Conservation (phyloP, 371 early-diverging fungal species). For the Batrachochytrium dendrobatidis region DNA sequence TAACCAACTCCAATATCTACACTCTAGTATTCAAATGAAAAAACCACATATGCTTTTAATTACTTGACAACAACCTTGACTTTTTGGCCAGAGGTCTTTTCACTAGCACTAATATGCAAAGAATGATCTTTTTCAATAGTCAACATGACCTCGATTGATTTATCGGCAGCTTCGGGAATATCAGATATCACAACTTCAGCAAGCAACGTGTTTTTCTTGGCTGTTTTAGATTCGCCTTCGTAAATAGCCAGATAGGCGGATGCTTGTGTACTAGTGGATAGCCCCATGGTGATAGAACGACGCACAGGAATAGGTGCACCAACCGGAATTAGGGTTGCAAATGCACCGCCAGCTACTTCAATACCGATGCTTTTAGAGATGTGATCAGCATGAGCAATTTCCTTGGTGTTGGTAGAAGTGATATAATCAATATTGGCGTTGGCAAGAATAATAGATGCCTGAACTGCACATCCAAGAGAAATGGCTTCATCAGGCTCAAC, state of each 20-base stretch:
- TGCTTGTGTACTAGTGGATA: slow-evolving; percentile 57
- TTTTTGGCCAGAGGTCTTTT: slow-evolving; percentile 1
- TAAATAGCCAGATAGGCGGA: slow-evolving; percentile 74
- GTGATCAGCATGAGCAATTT: slow-evolving; percentile 57
- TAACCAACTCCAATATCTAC: too few relatives aligned
- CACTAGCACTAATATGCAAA: not conserved
- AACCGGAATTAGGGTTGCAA: slow-evolving; percentile 69
- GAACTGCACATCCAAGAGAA: slow-evolving; percentile 39
- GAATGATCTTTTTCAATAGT: slow-evolving; percentile 1
- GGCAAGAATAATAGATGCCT: slow-evolving; percentile 31
- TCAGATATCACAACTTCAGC: slow-evolving; percentile 32
- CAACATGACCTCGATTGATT: not conserved
- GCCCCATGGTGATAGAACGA: slow-evolving; percentile 65
- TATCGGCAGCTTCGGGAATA: slow-evolving; percentile 16
- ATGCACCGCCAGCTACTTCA: slow-evolving; percentile 58
- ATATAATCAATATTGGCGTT: slow-evolving; percentile 26
- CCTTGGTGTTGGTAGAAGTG: slow-evolving; percentile 46
- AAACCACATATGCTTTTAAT: too few relatives aligned
- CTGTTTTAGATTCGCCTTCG: slow-evolving; percentile 63
- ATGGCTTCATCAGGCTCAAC: slow-evolving; percentile 52
- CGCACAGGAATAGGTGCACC: slow-evolving; percentile 81
- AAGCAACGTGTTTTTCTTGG: slow-evolving; percentile 47
- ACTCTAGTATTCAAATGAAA: too few relatives aligned
- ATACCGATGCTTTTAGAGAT: slow-evolving; percentile 73
- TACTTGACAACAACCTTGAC: too few relatives aligned